Percentiles rank a stretch among this genome's conserved stretches.
Conservation (phyloP, 2,329 filamentous ascomycete genomes). For the Calcarisporium arbuscula region DNA sequence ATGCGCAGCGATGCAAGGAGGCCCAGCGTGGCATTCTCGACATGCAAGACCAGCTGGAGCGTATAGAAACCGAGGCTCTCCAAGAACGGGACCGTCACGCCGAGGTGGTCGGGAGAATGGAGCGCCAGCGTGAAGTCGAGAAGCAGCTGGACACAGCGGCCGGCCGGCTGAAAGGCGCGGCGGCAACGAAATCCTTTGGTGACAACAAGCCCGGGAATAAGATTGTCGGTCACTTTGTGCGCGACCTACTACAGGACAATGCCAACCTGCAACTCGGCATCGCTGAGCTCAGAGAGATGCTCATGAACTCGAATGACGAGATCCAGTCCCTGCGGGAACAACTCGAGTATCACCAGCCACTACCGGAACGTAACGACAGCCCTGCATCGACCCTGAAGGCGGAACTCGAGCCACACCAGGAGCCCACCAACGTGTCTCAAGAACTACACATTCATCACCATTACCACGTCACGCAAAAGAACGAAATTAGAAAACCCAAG, state of each 20-base stretch:
- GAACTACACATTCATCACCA: conserved; percentile 93
- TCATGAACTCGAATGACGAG: conserved; percentile 88
- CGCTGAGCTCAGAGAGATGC: conserved; percentile 82
- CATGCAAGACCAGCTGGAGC: conserved; percentile 81
- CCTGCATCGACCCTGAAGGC: conserved; percentile 56
- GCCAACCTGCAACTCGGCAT: conserved; percentile 89
- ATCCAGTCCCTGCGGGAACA: conserved; percentile 83
- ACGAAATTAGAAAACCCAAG: conserved; percentile 56
- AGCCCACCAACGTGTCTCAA: conserved; percentile 42
- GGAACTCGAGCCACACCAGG: conserved; percentile 56
- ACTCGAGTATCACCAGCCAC: conserved; percentile 69
- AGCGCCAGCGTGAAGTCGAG: conserved; percentile 75
- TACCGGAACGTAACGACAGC: conserved; percentile 35
- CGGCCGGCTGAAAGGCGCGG: conserved; percentile 73
- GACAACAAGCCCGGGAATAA: conserved; percentile 51
- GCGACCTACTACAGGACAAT: conserved; percentile 92
- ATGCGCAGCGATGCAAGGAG: conserved; percentile 76
- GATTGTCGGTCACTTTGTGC: conserved; percentile 93
- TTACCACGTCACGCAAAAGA: conserved; percentile 66
- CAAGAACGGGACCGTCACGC: conserved; percentile 76
- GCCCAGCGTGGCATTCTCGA: conserved; percentile 73
- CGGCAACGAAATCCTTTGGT: conserved; percentile 60
- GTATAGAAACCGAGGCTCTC: conserved; percentile 75
- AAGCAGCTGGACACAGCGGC: conserved; percentile 74
- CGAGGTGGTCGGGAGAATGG: conserved; percentile 76